phyloP scores from a whole-genome alignment of 352 stramenopile species.

The Phytophthora citrophthora region DNA sequence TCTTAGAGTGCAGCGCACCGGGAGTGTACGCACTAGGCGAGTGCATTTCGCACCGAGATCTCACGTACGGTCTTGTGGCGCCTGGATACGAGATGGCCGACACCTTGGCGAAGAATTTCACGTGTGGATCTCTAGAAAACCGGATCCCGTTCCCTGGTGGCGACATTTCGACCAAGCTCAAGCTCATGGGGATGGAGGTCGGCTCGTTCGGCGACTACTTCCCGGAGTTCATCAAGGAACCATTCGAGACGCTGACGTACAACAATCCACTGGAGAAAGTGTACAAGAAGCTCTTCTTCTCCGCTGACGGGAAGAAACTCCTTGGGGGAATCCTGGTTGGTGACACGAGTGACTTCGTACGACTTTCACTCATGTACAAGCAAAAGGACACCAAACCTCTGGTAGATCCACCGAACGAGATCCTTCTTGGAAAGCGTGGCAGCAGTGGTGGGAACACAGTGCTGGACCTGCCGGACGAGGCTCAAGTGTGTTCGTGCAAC shows the following conservation, averaged over 20 bases:
- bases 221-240: slow-evolving; percentile 78
- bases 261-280: slow-evolving; percentile 90
- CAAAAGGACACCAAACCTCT: slow-evolving; percentile 61
- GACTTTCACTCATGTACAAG: slow-evolving; percentile 70
- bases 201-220: slow-evolving; percentile 90
- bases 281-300: slow-evolving; percentile 95
- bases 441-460: slow-evolving; percentile 38
- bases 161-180: slow-evolving; percentile 94
- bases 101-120: slow-evolving; percentile 85
- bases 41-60: slow-evolving; percentile 89
- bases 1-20: slow-evolving; percentile 74
- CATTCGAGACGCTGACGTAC: slow-evolving; percentile 79
- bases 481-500: slow-evolving; percentile 94
- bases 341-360: slow-evolving; percentile 91
- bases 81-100: slow-evolving; percentile 93
- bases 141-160: slow-evolving; percentile 76
- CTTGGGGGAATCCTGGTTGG: slow-evolving; percentile 92
- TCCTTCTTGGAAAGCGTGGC: slow-evolving; percentile 61
- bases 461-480: slow-evolving; percentile 73
- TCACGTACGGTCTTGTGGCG: slow-evolving; percentile 94
- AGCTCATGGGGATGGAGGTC: slow-evolving; percentile 94
- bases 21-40: slow-evolving; percentile 92
- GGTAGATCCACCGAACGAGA: slow-evolving; percentile 53
- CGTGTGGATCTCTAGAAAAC: slow-evolving; percentile 28
- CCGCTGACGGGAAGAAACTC: slow-evolving; percentile 71